phyloP scores from a whole-genome alignment of 2,329 filamentous ascomycete genomes.

The Fusarium coffeatum region DNA sequence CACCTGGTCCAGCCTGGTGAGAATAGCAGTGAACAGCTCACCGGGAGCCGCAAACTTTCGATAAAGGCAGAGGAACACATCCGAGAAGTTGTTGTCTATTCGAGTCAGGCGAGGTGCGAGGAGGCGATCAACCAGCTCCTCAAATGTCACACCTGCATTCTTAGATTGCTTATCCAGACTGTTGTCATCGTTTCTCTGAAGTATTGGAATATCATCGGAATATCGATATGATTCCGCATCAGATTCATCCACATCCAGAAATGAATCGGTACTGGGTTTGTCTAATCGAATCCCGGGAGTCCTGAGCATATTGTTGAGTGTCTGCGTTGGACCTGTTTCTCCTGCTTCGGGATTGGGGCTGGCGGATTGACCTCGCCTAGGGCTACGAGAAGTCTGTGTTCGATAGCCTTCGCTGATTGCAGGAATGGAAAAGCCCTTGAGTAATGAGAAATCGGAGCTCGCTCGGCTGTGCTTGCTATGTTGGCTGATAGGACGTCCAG shows the following conservation, averaged over 20 bases:
- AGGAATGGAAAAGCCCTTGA: conserved; percentile 64
- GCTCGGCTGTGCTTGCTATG: conserved; percentile 76
- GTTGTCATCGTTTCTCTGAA: conserved; percentile 74
- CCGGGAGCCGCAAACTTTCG: conserved; percentile 90
- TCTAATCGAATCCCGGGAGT: conserved; percentile 66
- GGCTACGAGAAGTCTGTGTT: conserved; percentile 49
- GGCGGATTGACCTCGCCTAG: conserved; percentile 44
- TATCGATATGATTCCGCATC: conserved; percentile 73
- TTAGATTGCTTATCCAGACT: conserved; percentile 64
- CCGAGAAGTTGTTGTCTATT: conserved; percentile 87
- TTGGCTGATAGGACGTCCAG: conserved; percentile 66
- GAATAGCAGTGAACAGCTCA: conserved; percentile 80
- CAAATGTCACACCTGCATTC: conserved; percentile 66
- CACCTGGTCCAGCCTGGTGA: conserved; percentile 78
- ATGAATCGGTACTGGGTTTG: conserved; percentile 62
- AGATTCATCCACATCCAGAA: conserved; percentile 77
- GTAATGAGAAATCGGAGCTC: conserved; percentile 75
- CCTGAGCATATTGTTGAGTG: conserved; percentile 62
- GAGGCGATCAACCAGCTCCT: conserved; percentile 87
- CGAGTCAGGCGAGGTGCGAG: conserved; percentile 84
- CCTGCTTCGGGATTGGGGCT: conserved; percentile 33
- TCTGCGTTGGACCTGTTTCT: conserved; percentile 50
- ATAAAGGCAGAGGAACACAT: conserved; percentile 92
- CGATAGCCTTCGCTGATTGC: conserved; percentile 55
- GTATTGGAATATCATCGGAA: conserved; percentile 74